phyloP scores from a whole-genome alignment of 1,139 yeast genomes.

The Suhomyces maxii region DNA sequence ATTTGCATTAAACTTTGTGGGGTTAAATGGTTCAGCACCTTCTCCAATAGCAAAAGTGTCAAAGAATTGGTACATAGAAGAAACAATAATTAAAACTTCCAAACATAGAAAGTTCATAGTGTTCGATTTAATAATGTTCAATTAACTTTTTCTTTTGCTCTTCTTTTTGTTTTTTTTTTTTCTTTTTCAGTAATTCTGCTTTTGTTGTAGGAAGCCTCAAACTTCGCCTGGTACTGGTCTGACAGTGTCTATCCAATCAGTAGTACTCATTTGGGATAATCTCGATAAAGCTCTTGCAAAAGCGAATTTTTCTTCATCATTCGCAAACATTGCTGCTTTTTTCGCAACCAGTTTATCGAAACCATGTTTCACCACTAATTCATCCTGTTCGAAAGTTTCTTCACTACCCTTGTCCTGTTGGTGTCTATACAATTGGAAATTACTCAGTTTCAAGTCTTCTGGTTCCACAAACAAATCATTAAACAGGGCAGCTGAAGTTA shows the following conservation, averaged over 20 bases:
- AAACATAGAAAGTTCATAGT: no score
- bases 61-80: no score
- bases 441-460: conserved; percentile 57
- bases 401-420: conserved; percentile 37
- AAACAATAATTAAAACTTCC: no score
- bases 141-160: no score
- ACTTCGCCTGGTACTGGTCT: conserved; percentile 6
- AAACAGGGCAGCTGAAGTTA: conserved; percentile 85
- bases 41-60: no score
- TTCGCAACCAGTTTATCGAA: conserved; percentile 74
- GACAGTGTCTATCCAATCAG: conserved; percentile 73
- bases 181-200: no score
- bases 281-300: conserved; percentile 93
- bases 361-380: conserved; percentile 68
- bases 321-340: conserved; percentile 75
- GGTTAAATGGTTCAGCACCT: no score
- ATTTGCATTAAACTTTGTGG: no score
- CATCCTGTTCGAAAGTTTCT: conserved; percentile 55
- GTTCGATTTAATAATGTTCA: no score
- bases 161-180: no score
- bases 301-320: conserved; percentile 94
- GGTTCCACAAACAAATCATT: conserved; percentile 85
- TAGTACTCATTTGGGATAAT: conserved; percentile 89
- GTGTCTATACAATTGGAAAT: conserved; percentile 48
- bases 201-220: not conserved